Base-by-base conservation (phyloP, 2,329 filamentous ascomycete genomes). In the Zymoseptoria brevis region DNA sequence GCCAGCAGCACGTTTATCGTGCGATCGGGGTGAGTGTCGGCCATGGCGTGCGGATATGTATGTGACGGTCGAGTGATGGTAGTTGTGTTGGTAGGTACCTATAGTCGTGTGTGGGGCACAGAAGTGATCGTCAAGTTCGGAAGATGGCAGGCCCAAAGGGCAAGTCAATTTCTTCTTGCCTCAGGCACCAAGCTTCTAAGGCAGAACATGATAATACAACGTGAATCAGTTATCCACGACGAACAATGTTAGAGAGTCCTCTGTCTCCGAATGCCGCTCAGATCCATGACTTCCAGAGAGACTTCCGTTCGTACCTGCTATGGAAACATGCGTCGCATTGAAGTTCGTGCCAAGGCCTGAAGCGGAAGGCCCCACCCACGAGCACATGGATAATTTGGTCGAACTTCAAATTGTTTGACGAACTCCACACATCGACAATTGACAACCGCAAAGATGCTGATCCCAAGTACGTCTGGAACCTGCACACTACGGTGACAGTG, bases 1-100 rank as follows among this genome's bases (percentile, higher is more conserved):
- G 90, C 87, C 62, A 99, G 79, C 60, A 97, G 83, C 63, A 97
- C 80, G 75, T 96, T 96, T 71, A 96, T 77, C n/a, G 48, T 67
- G 50, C 45, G 60, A 6, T 63, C 59, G 2, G 51, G 30, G 22
- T 53, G 19, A 26, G 35, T 55, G 53, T 24, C 29, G n/a, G 53
- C 19, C 53, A 45, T 55, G 29, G 16, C 41, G 8, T 30, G 16
- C 13, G 51, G 30, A 4, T 54, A 57, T 56, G 62, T 62, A 13
- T 49, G 26, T 8, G 19, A 50, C 29, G 48, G 56, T 57, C 21
- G 22, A 13, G 30, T 55, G 30, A 19, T 54, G 53, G 13, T n/a
- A 24, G 29, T 29, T 19, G 30, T 24, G 8, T 24, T 45, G 22
- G 22, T 22, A 22, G 21, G 21, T 22, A n/a, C n/a, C n/a, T n/a